Evolutionary conservation across 768 basidiomycete genomes (phyloP), one percentile per base, ranked within the genome.

Genomic region (Suillus bovinus): DNA sequence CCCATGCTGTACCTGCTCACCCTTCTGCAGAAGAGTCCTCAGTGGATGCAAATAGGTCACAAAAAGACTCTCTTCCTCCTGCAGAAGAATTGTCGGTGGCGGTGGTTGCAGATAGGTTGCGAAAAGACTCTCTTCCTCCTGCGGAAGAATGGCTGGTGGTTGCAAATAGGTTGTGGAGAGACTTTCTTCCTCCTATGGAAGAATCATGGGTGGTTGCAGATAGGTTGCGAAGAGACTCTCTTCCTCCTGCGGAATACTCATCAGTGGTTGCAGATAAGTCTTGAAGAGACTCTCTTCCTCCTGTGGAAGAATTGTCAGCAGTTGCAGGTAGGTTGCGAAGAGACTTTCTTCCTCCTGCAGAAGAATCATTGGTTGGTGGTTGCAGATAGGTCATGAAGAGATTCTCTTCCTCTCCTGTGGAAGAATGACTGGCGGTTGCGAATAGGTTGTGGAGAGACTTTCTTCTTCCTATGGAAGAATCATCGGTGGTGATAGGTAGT

Each of bases 271-370:
- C 47, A 85, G 69, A 59, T 84, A 84, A 17, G 80, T 73, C 4
- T 79, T 78, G 61, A 83, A 83, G 50, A 91, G 73, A 61, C 78
- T 81, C 24, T 89, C 88, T 56, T 91, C 90, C 52, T 90, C 89
- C 27, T 81, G 80, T 22, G 82, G 76, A 54, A 82, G 75, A 80
- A 85, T 33, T 83, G 83, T n/a, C n/a, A n/a, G 83, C n/a, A 84
- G 84, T 68, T 85, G 84, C 47, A 85, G 69, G 59, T 84, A 84
- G 17, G 80, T 73, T 3, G 80, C 78, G 61, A 83, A 83, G 50
- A 91, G 73, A 61, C 78, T 81, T 24, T 89, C 88, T 56, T 91
- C 80, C 59, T 79, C 77, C 13, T 77, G 69, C 22, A 79, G 82
- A n/a, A 77, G 78, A 31, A 81, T 58, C 84, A 84, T n/a, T n/a